These are phyloP conservation scores for Calocera cornea DNA, from an alignment of 768 basidiomycete genomes.

Conservation along the genomic window DNA sequence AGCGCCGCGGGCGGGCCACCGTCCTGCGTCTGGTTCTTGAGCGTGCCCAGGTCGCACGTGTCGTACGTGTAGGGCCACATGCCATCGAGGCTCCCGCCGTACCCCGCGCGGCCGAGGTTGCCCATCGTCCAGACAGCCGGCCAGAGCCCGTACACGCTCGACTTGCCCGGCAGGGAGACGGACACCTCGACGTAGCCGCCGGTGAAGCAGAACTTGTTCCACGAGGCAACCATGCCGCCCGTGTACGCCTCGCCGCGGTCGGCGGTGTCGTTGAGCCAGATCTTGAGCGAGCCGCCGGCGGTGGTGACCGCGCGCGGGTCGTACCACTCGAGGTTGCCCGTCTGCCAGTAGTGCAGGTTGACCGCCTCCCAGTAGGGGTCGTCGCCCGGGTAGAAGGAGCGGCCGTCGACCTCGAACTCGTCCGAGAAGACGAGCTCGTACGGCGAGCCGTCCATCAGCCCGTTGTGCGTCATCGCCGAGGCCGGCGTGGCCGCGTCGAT, in stretches of 20 bases:
- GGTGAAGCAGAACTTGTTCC: conserved; percentile 23
- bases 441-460: conserved; percentile 22
- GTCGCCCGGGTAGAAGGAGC: conserved; percentile 24
- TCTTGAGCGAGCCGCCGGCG: conserved; percentile 22
- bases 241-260: conserved; percentile 14
- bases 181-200: conserved; percentile 17
- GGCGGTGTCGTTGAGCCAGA: conserved; percentile 21
- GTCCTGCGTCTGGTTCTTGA: conserved; percentile 62
- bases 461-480: conserved; percentile 17
- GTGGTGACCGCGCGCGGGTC: conserved; percentile 28
- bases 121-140: conserved; percentile 18
- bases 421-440: conserved; percentile 27
- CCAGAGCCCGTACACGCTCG: conserved; percentile 17
- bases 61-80: conserved; percentile 60
- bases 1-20: conserved; percentile 49
- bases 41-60: conserved; percentile 80
- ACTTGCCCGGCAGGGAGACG: conserved; percentile 16
- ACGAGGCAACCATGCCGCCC: conserved; percentile 16
- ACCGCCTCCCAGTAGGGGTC: conserved; percentile 35
- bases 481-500: conserved; percentile 28
- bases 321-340: conserved; percentile 24
- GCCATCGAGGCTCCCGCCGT: conserved; percentile 75
- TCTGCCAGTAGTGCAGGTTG: conserved; percentile 31
- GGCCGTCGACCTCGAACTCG: conserved; percentile 29
- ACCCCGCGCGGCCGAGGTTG: conserved; percentile 34